A percentile compares a stretch with the other conserved stretches of the same genome.
These are phyloP conservation scores for Fraxinus sp. DNA, from an alignment of 305 asterid genomes.

Conservation along the genomic window DNA sequence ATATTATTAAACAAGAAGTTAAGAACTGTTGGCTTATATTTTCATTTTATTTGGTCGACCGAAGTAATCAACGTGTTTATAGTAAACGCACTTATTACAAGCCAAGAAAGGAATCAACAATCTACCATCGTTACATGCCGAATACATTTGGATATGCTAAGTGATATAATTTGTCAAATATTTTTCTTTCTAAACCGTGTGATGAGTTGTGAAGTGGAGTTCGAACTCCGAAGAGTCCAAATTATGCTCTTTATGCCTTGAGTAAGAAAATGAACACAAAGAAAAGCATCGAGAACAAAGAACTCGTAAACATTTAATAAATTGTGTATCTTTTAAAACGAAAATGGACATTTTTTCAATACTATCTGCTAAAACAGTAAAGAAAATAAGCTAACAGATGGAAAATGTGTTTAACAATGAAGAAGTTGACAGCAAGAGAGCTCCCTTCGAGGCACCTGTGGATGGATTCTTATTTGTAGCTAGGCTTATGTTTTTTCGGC, in stretches of 20 bases:
- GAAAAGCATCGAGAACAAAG: not conserved
- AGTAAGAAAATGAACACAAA: not conserved
- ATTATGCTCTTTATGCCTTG: not conserved
- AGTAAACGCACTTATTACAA: not conserved
- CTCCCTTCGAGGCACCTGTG: not conserved
- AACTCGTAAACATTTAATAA: not conserved
- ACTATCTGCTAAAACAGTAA: not conserved
- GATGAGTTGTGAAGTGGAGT: not conserved
- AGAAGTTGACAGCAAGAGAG: not conserved
- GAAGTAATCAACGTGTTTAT: not conserved
- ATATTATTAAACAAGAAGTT: not conserved
- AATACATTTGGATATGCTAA: not conserved
- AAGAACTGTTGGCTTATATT: not conserved
- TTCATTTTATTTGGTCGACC: not conserved
- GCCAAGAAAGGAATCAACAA: not conserved
- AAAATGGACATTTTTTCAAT: not conserved
- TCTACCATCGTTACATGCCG: not conserved
- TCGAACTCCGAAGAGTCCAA: not conserved
- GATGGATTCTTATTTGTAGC: not conserved
- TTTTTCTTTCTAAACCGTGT: not conserved
- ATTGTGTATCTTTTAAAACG: not conserved
- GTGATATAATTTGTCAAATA: not conserved
- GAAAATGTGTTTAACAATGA: not conserved
- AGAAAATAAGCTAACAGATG: not conserved
- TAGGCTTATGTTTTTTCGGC: no score